Evolutionary conservation across 352 stramenopile species (phyloP).

Genomic region (Phytophthora pseudosyringae): DNA sequence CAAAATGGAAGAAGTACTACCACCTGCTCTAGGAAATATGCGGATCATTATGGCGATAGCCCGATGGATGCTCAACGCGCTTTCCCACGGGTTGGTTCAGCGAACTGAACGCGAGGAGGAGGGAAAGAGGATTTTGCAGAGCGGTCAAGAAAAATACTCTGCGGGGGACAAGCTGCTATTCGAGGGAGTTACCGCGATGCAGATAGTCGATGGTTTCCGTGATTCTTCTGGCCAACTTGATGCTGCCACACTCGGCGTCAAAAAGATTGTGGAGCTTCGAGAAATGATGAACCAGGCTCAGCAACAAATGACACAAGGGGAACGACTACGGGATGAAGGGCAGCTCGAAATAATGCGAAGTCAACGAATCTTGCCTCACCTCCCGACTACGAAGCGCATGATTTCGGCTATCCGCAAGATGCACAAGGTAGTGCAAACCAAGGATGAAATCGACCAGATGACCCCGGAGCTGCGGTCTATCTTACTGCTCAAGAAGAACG

Average conservation of each 20-base stretch:
- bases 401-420: constrained; percentile 55
- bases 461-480: constrained; percentile 52
- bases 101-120: constrained; percentile 66
- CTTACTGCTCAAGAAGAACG: constrained; percentile 40
- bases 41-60: constrained; percentile 66
- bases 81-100: constrained; percentile 75
- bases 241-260: constrained; percentile 52
- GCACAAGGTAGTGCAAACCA: constrained; percentile 71
- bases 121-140: constrained; percentile 63
- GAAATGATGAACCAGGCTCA: constrained; percentile 57
- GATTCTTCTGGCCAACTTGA: constrained; percentile 60
- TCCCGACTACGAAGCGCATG: constrained; percentile 69
- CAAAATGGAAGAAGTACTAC: constrained; percentile 42
- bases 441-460: constrained; percentile 78
- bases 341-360: constrained; percentile 49
- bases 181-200: constrained; percentile 48
- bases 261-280: constrained; percentile 63
- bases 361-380: constrained; percentile 54
- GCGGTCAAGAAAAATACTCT: constrained; percentile 63
- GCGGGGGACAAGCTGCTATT: constrained; percentile 52
- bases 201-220: constrained; percentile 55
- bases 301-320: constrained; percentile 44
- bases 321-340: constrained; percentile 45
- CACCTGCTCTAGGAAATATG: constrained; percentile 35
- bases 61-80: constrained; percentile 72